phyloP scores from a whole-genome alignment of 1,139 yeast genomes.

The Saccharomyces hybrid region DNA sequence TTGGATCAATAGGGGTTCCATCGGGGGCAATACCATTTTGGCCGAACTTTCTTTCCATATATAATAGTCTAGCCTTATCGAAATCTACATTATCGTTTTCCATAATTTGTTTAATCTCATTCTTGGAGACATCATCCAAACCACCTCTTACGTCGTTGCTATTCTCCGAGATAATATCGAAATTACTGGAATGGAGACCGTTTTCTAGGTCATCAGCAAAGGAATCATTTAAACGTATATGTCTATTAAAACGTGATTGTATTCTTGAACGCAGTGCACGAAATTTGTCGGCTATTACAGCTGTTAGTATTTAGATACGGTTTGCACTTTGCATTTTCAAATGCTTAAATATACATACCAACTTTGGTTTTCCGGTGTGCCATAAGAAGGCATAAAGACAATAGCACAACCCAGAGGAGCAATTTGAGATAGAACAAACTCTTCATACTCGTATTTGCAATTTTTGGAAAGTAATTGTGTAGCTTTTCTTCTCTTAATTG shows the following conservation, averaged over 20 bases:
- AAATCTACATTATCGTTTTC: constrained; percentile 41
- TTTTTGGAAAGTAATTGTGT: not conserved
- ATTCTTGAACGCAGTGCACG: constrained; percentile 10
- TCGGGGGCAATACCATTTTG: constrained; percentile 49
- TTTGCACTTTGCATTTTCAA: not conserved
- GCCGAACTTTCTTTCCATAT: constrained; percentile 40
- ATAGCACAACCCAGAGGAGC: not conserved
- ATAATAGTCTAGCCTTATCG: constrained; percentile 62
- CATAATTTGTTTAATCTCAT: constrained; percentile 50
- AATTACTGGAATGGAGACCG: constrained; percentile 58
- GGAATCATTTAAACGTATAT: constrained; percentile 27
- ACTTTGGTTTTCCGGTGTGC: not conserved
- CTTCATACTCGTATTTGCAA: not conserved
- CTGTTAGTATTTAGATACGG: constrained; percentile 2
- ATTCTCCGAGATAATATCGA: constrained; percentile 46
- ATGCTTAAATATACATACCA: not conserved
- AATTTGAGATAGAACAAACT: not conserved
- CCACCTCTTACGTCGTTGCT: constrained; percentile 53
- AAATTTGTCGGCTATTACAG: constrained; percentile 9
- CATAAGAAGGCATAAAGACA: not conserved
- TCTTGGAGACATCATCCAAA: constrained; percentile 47
- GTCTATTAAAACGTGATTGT: constrained; percentile 12
- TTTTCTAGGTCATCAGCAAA: constrained; percentile 54
- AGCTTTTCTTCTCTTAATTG: not conserved
- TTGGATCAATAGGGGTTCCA: constrained; percentile 44